Base-by-base conservation (phyloP, 768 basidiomycete genomes). In the Suillus americanus region DNA sequence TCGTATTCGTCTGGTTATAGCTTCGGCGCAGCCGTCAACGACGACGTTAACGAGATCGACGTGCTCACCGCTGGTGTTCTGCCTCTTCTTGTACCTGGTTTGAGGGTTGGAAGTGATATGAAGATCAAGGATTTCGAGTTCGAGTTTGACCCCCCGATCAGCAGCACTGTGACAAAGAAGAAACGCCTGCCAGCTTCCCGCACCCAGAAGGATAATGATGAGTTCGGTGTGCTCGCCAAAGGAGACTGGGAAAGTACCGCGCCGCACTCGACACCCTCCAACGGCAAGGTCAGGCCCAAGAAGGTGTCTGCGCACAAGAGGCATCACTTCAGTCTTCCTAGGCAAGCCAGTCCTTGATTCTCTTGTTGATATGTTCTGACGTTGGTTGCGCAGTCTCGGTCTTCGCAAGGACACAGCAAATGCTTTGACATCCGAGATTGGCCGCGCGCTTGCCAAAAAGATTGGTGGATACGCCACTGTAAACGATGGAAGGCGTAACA, bases 11-110 rank as follows among this genome's bases (percentile, higher is more conserved):
- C 86, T 48, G 86, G 85, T 28, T 87, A 86, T 70, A 87, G 86
- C 4, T 87, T 90, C 65, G 82, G 83, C 20, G 77, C 83, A 12
- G 80, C 86, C 37, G 83, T 83, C 59, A 81, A 83, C 66, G 72
- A 73, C 37, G 71, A 79, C 64, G 78, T 87, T 67, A 85, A 85
- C 66, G 88, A 89, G 76, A 89, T 91, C 62, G 89, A 91, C 65
- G 86, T 85, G 18, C 80, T 91, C 61, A 88, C 88, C 9, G 89
- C 89, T 18, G 86, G 86, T 35, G 80, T 91, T 25, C 79, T 91
- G 3, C 89, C 89, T 14, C 75, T 89, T 35, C 83, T 90, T 38
- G 82, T 90, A 54, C 89, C 89, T 12, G 89, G 88, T 5, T 77
- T 90, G 40, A 87, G 79, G 60, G 77, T 89, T 61, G 85, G 88